These are phyloP conservation scores for Scheffersomyces quercinus DNA, from an alignment of 1,139 yeast genomes.

Conservation along the genomic window DNA sequence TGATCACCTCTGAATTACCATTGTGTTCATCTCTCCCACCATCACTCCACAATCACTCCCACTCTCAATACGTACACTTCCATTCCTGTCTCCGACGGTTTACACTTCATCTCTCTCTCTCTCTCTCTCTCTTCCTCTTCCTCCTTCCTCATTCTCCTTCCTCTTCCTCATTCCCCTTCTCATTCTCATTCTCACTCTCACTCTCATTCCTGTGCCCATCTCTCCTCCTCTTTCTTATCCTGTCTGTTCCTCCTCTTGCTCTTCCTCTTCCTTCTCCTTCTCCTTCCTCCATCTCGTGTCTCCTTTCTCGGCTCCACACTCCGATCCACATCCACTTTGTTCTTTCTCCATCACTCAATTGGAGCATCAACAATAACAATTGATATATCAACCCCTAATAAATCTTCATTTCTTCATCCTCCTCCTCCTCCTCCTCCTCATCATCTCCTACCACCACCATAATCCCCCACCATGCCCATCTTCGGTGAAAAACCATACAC, in stretches of 20 bases:
- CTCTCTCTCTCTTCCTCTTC: not conserved
- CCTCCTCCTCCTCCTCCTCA: not conserved
- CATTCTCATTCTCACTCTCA: not conserved
- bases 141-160: not conserved
- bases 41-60: not conserved
- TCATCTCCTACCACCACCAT: not conserved
- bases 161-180: not conserved
- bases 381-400: too few relatives aligned
- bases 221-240: too few relatives aligned
- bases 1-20: too few relatives aligned
- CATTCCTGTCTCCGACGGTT: not conserved
- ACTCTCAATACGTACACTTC: not conserved
- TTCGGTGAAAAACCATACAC: conserved; percentile 55
- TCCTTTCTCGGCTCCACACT: too few relatives aligned
- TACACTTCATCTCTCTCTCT: not conserved
- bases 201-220: not conserved
- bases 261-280: too few relatives aligned
- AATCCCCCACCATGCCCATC: conserved; percentile 33
- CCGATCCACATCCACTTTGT: too few relatives aligned
- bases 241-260: too few relatives aligned
- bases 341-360: too few relatives aligned
- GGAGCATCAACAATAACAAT: too few relatives aligned
- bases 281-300: too few relatives aligned
- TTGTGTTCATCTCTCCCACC: not conserved
- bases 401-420: not conserved